Conservation (phyloP, 345 rosid species). For the Aquilaria sinensis region DNA sequence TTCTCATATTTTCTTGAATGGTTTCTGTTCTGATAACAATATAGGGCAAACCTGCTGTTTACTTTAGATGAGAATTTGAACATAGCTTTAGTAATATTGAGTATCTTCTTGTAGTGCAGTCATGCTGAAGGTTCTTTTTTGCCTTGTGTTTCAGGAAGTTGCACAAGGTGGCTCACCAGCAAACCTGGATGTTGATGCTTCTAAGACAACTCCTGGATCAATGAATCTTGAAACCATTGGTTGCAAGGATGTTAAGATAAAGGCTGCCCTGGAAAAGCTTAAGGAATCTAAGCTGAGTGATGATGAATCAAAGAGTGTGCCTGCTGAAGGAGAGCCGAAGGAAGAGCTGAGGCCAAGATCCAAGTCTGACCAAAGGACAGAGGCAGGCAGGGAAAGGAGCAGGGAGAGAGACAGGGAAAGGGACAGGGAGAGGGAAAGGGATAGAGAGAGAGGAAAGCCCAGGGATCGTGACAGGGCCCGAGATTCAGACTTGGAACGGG, state of each 20-base stretch:
- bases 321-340: slow-evolving; percentile 37
- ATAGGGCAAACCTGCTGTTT: not conserved
- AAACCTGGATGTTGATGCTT: slow-evolving; percentile 26
- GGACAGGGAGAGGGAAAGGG: slow-evolving; percentile 49
- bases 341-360: slow-evolving; percentile 38
- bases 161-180: slow-evolving; percentile 30
- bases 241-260: slow-evolving; percentile 37
- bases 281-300: slow-evolving; percentile 62
- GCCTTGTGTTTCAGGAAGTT: slow-evolving; percentile 42
- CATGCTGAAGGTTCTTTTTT: not conserved
- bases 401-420: slow-evolving; percentile 28
- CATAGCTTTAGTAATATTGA: not conserved
- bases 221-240: slow-evolving; percentile 38
- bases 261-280: slow-evolving; percentile 37
- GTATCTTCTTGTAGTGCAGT: not conserved
- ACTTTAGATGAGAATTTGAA: not conserved
- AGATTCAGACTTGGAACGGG: slow-evolving; percentile 77
- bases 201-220: slow-evolving; percentile 30
- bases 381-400: slow-evolving; percentile 36
- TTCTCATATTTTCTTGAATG: not conserved
- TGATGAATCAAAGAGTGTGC: slow-evolving; percentile 43
- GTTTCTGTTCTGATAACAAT: not conserved
- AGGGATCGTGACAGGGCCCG: slow-evolving; percentile 64
- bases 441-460: slow-evolving; percentile 46
- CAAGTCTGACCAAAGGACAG: slow-evolving; percentile 47